Conservation (phyloP, 768 basidiomycete genomes). For the Rhizopogon vesiculosus region DNA sequence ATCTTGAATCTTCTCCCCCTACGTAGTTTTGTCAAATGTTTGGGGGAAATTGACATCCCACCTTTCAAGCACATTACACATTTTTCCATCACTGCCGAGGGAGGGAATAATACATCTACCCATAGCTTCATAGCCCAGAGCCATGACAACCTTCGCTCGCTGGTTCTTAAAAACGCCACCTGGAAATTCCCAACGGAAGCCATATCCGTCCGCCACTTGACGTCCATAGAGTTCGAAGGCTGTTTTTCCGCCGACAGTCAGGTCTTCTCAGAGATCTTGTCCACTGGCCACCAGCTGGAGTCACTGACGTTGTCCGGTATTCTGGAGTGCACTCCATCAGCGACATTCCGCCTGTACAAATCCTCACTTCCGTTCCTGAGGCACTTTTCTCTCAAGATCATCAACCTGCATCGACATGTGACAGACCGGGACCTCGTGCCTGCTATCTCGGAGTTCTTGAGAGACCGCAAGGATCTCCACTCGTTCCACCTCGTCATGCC, state of each 20-base stretch:
- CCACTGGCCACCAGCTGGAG: slow-evolving; percentile 60
- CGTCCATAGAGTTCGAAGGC: slow-evolving; percentile 57
- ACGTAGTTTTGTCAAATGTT: slow-evolving; percentile 30
- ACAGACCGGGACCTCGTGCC: slow-evolving; percentile 63
- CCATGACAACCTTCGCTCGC: slow-evolving; percentile 44
- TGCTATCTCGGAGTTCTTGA: slow-evolving; percentile 61
- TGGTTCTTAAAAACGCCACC: slow-evolving; percentile 48
- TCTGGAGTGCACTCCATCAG: slow-evolving; percentile 47
- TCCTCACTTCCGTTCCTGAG: slow-evolving; percentile 56
- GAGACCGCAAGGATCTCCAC: slow-evolving; percentile 46
- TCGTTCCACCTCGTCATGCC: slow-evolving; percentile 48
- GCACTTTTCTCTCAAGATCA: slow-evolving; percentile 55
- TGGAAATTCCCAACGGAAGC: slow-evolving; percentile 54
- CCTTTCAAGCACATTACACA: slow-evolving; percentile 53
- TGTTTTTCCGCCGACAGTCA: slow-evolving; percentile 45
- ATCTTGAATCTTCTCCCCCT: background rate
- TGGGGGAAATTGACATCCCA: slow-evolving; percentile 41
- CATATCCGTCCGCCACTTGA: slow-evolving; percentile 59
- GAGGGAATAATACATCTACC: slow-evolving; percentile 34
- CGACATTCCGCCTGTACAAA: slow-evolving; percentile 41
- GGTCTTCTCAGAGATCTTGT: slow-evolving; percentile 55
- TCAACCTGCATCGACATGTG: slow-evolving; percentile 37
- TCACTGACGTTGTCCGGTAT: slow-evolving; percentile 50
- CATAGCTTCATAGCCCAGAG: slow-evolving; percentile 50
- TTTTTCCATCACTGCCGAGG: slow-evolving; percentile 48